Conservation (phyloP, 371 early-diverging fungal genomes). For the Gilbertella persicaria region DNA sequence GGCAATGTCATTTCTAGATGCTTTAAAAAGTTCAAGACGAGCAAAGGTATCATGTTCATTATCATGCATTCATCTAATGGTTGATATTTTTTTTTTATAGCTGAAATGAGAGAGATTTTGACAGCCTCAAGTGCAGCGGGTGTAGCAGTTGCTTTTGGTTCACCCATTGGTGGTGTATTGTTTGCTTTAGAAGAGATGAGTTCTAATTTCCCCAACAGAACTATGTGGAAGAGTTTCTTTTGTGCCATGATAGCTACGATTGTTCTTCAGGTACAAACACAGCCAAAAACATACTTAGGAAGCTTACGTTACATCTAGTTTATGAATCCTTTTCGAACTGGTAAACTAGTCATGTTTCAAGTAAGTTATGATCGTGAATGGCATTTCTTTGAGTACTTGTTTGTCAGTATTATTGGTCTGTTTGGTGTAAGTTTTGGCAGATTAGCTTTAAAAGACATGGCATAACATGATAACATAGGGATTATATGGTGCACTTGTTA, state of each 20-base stretch:
- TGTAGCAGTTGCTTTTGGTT: constrained; percentile 93
- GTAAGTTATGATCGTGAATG: constrained; percentile 90
- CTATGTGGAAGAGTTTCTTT: constrained; percentile 93
- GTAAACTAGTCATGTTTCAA: constrained; percentile 93
- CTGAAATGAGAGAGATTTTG: constrained; percentile 88
- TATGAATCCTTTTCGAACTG: constrained; percentile 92
- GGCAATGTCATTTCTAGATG: constrained; percentile 87
- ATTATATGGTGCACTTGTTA: constrained; percentile 86
- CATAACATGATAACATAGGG: constrained; percentile 71
- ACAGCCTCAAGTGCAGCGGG: constrained; percentile 95
- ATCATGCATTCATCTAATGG: neutral
- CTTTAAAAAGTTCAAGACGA: constrained; percentile 82
- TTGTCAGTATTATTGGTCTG: constrained; percentile 86
- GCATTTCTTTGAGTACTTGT: constrained; percentile 84
- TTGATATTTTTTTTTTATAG: constrained; percentile 25
- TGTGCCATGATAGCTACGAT: constrained; percentile 92
- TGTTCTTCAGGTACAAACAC: constrained; percentile 68
- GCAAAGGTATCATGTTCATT: constrained; percentile 63
- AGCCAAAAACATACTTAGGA: neutral
- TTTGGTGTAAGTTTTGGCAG: constrained; percentile 68
- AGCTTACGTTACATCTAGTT: constrained; percentile 33
- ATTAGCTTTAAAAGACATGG: neutral
- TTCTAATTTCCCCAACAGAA: constrained; percentile 92
- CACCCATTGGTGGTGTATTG: constrained; percentile 91
- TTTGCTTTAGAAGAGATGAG: constrained; percentile 97